A percentile compares a stretch with the other conserved stretches of the same genome.
phyloP scores from a whole-genome alignment of 1,284 basidiomycete species.

The Puccinia brachypodii region DNA sequence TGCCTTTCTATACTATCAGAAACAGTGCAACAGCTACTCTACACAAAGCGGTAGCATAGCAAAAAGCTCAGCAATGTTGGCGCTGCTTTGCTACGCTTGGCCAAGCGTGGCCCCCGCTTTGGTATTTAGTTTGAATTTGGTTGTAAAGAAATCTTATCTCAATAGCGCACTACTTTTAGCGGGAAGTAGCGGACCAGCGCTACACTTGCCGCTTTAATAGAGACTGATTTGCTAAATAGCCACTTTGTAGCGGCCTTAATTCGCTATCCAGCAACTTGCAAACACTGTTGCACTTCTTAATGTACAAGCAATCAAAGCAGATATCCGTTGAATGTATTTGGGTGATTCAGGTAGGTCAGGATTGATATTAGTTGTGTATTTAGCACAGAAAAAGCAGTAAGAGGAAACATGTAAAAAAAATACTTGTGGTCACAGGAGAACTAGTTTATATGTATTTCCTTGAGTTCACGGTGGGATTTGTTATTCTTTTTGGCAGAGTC shows the following conservation, averaged over 20 bases:
- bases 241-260: background rate
- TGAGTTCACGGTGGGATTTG: background rate
- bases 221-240: background rate
- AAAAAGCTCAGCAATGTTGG: background rate
- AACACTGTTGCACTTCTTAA: background rate
- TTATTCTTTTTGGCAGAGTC: background rate
- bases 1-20: no score
- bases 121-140: background rate
- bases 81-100: background rate
- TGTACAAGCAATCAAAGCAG: background rate
- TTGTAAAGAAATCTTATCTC: background rate
- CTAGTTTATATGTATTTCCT: background rate
- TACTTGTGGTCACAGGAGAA: background rate
- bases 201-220: background rate
- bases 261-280: background rate
- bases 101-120: background rate
- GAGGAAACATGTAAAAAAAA: background rate
- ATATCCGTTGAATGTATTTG: background rate
- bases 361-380: background rate
- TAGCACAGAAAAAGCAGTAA: background rate
- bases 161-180: constrained; percentile 3
- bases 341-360: background rate
- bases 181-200: background rate
- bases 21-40: constrained; percentile 10
- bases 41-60: background rate